Percentiles rank a stretch among this genome's conserved stretches.
These are phyloP conservation scores for Cenchrus americanus DNA, from an alignment of 176 grass and related monocot genomes.

Conservation along the genomic window DNA sequence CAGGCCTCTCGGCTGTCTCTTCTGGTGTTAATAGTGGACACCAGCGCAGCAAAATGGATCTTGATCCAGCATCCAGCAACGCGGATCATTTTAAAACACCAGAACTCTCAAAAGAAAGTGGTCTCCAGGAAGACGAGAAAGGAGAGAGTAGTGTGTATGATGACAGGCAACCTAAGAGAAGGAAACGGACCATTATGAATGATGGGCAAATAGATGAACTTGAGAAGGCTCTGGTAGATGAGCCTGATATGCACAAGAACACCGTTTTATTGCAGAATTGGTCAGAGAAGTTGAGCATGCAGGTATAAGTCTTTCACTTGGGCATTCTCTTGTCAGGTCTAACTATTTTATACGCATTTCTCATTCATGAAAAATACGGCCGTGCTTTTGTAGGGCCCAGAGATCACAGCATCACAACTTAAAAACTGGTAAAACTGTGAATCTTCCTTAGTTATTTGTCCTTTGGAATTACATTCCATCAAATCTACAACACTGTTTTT, in stretches of 20 bases:
- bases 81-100: constrained; percentile 49
- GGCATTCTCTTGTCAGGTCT: constrained; percentile 29
- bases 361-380: constrained; percentile 37
- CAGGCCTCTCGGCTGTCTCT: constrained; percentile 4
- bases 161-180: constrained; percentile 82
- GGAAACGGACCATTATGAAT: constrained; percentile 94
- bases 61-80: constrained; percentile 46
- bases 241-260: constrained; percentile 96
- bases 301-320: constrained; percentile 47
- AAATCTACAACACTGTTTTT: constrained; percentile 1
- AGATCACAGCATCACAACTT: constrained; percentile 95
- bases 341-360: constrained; percentile 26
- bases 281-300: constrained; percentile 78
- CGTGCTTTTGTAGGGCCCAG: constrained; percentile 72
- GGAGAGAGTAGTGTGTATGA: constrained; percentile 58
- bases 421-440: constrained; percentile 83
- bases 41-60: constrained; percentile 50
- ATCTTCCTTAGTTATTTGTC: constrained; percentile 14
- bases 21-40: constrained; percentile 25
- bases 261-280: constrained; percentile 63
- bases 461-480: constrained; percentile 1
- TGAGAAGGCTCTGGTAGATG: constrained; percentile 83
- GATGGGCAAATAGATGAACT: constrained; percentile 76
- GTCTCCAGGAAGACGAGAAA: constrained; percentile 72
- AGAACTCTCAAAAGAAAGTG: constrained; percentile 64